Evolutionary conservation across 495 filamentous ascomycete genomes (phyloP), one percentile per base, ranked within the genome.

Genomic region (Talaromyces wortmannii): DNA sequence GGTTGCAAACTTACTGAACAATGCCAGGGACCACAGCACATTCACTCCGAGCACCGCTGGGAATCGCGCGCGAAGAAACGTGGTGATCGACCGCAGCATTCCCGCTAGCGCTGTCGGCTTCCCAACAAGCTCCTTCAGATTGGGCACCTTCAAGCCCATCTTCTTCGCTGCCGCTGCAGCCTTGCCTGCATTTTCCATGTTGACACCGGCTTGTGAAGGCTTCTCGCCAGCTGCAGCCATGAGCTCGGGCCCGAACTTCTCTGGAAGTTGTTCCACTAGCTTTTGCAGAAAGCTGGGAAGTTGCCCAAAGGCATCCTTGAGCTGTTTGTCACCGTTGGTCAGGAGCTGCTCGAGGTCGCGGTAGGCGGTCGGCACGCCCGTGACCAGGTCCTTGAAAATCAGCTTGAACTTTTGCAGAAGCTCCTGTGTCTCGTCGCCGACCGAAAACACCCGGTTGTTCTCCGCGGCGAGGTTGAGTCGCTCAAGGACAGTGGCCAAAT

Each of bases 351-450:
- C 82, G 10, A 98, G 84, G 69, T 98, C 94, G 63, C 86, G 81
- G 65, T 95, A 96, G 12, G 94, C 94, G 0, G 92, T 95, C 23
- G 92, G 92, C 6, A 88, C 92, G 51, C 92, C 92, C 66, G 90
- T 92, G 55, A 89, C 78, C n/a, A 96, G 74, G 67, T 97, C 92
- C 62, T 90, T 92, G 58, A 98, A 84, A 31, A 97, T 85, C 43
- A 90, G 71, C 16, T 88, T 89, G 78, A 98, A 98, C 57, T 86
- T 86, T 45, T 82, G 78, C 40, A 95, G 76, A 4, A 96, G 78
- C 57, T 91, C 84, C 63, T 88, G 80, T 3, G 88, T 91, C 58
- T 92, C 90, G 47, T 83, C 78, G 8, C 89, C 86, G 45, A 96
- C 76, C n/a, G 86, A 85, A 69, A 95, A 90, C 47, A 87, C 86